Evolutionary conservation across 169 alveolate species (phyloP), one percentile per base, ranked within the genome.

Genomic region (Cryptosporidium canis): DNA sequence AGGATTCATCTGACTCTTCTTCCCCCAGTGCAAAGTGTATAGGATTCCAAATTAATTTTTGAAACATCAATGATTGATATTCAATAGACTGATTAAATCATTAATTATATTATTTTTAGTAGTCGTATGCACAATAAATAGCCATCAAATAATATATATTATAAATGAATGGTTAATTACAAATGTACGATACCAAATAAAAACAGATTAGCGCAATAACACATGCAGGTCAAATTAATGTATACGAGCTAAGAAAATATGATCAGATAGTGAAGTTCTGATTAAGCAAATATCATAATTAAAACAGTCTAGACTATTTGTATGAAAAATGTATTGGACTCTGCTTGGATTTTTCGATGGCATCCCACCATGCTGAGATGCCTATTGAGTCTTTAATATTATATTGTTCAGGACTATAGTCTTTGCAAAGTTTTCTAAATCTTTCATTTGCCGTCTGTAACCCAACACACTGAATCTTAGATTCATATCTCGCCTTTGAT

Each of bases 351-450:
- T 77, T 55, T 33, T 8, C 44, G n/a, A 77, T 77, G 3, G 87
- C 87, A 24, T 77, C 87, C 87, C 87, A 77, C 87, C 87, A 77
- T 6, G 87, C 87, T 9, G 87, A 58, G 43, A 41, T 58, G 0
- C 87, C 87, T 11, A 77, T 63, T n/a, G 72, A 77, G 16, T 77
- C 87, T 27, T 53, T 61, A n/a, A 45, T 31, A 35, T 44, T 77
- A 47, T 77, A 77, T 14, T 63, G 43, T 1, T 77, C 77, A 58
- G 87, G 55, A 16, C 53, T 51, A 35, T 70, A 70, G 21, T 77
- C 72, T 77, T 77, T 77, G 27, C 87, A 77, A 7, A 77, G 24
- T 39, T 55, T 77, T 58, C 87, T 77, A 39, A 77, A 77, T 77
- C 64, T 77, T 24, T 77, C 72, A 58, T 77, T 77, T 16, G 87